Conservation (phyloP, 2,329 filamentous ascomycete species). For the Colletotrichum trifolii region DNA sequence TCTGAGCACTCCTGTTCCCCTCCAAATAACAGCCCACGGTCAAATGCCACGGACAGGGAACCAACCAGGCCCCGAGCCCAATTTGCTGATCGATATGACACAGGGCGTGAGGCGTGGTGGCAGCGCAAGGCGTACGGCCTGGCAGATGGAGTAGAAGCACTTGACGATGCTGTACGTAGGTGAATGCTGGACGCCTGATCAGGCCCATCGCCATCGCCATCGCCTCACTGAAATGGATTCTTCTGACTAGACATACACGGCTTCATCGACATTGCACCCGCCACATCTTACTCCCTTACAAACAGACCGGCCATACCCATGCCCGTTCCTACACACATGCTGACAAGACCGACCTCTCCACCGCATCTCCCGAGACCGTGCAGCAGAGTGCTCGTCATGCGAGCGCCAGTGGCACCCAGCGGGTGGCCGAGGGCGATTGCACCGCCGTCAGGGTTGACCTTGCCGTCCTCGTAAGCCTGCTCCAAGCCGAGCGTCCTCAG, state of each 20-base stretch:
- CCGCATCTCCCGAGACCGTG: slow-evolving; percentile 76
- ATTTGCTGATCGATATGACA: not conserved
- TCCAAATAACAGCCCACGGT: fast-evolving
- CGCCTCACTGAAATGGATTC: too few species aligned
- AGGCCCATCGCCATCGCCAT: too few species aligned
- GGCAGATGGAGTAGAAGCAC: too few species aligned
- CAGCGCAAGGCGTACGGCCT: too few species aligned
- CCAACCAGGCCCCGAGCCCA: not conserved
- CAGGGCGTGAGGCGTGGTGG: not conserved
- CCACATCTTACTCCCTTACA: slow-evolving; percentile 64
- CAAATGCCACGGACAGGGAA: not conserved
- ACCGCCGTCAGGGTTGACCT: slow-evolving; percentile 91
- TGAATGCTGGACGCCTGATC: too few species aligned
- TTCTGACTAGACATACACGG: too few species aligned
- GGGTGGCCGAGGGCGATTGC: slow-evolving; percentile 96
- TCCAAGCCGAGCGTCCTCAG: slow-evolving; percentile 76
- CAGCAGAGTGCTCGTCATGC: slow-evolving; percentile 79
- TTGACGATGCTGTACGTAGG: too few species aligned
- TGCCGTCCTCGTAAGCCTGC: slow-evolving; percentile 68
- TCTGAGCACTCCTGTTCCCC: not conserved
- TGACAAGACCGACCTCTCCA: slow-evolving; percentile 81
- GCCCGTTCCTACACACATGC: slow-evolving; percentile 90
- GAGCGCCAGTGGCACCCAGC: slow-evolving; percentile 86
- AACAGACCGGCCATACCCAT: slow-evolving; percentile 80
- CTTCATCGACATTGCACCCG: too few species aligned